Base-by-base conservation (phyloP, 805 yeast genomes). In the Brettanomyces naardenensis region DNA sequence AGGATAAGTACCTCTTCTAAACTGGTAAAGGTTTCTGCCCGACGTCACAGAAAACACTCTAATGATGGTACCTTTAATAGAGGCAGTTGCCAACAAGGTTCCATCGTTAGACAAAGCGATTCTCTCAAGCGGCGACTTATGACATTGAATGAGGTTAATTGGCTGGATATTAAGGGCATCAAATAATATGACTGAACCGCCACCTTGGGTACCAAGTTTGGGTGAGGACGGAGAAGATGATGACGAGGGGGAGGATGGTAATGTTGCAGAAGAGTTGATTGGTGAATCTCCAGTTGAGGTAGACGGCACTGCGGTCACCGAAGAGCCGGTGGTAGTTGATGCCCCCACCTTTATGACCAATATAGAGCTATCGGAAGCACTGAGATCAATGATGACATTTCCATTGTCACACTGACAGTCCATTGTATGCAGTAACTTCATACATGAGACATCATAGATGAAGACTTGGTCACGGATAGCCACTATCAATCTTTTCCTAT, bases 371-470 rank as follows among this genome's bases (percentile, higher is more conserved):
- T 73, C 78, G 18, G 58, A 56, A 2, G 75, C 51, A 52, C 61
- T 48, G 19, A 62, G 42, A 19, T 56, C 59, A 13, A 55, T 56
- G 9, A 54, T 46, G 6, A 47, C 34, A 4, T 40, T 28, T 28
- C 40, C 43, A 38, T 44, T 71, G 68, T n/a, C 67, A 62, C 14
- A 39, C 19, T 64, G 52, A 1, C 78, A 71, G 34, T 82, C 87
- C 26, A 82, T 71, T 1, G 81, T 79, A 50, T 78, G 83, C 30
- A 90, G 56, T 19, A 89, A 71, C 51, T 84, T 78, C 80, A 90
- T 88, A 56, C 94, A 85, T 40, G 92, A 77, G 44, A 90, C 80
- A 58, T 90, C 97, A 62, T 90, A 92, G 33, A 90, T 75, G 55
- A 78, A 84, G 7, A 92, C 75, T 58, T 89, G 95, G 43, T 86